A percentile compares a stretch with the other conserved stretches of the same genome.
Conservation (phyloP, 2,329 filamentous ascomycete genomes). For the Fusarium sp. region DNA sequence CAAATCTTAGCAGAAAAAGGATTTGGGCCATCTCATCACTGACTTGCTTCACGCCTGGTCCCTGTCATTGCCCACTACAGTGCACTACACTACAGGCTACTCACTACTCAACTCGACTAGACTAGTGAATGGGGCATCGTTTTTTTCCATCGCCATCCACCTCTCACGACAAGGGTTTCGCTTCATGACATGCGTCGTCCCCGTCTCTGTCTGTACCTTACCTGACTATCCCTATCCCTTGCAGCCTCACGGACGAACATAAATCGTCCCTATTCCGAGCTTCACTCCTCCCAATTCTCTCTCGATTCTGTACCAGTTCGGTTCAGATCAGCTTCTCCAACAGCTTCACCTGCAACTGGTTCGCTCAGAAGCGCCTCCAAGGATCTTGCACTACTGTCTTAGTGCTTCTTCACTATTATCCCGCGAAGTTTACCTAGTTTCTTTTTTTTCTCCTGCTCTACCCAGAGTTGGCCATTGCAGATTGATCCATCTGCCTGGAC, state of each 20-base stretch:
- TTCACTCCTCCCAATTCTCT: conserved; percentile 24
- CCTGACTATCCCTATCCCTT: conserved; percentile 32
- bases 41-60: conserved; percentile 46
- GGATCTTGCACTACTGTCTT: conserved; percentile 42
- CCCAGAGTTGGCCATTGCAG: conserved; percentile 43
- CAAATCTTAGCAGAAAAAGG: conserved; percentile 48
- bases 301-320: conserved; percentile 37
- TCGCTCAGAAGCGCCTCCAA: conserved; percentile 42
- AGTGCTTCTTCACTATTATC: conserved; percentile 45
- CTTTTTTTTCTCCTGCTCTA: conserved; percentile 18
- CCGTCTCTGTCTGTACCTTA: conserved; percentile 27
- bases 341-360: conserved; percentile 42
- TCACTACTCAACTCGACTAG: neutral
- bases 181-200: conserved; percentile 44
- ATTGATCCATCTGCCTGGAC: conserved; percentile 44
- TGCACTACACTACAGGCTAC: conserved; percentile 12
- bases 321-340: conserved; percentile 40
- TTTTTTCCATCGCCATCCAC: conserved; percentile 38
- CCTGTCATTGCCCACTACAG: conserved; percentile 42
- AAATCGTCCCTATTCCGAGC: conserved; percentile 46
- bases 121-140: conserved; percentile 45
- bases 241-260: conserved; percentile 49
- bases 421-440: conserved; percentile 28
- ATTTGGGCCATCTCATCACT: conserved; percentile 42
- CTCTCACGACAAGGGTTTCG: conserved; percentile 40